Percentiles rank a stretch among this genome's conserved stretches.
phyloP scores from a whole-genome alignment of 2,329 filamentous ascomycete genomes.

The Dactylonectria estremocensis region DNA sequence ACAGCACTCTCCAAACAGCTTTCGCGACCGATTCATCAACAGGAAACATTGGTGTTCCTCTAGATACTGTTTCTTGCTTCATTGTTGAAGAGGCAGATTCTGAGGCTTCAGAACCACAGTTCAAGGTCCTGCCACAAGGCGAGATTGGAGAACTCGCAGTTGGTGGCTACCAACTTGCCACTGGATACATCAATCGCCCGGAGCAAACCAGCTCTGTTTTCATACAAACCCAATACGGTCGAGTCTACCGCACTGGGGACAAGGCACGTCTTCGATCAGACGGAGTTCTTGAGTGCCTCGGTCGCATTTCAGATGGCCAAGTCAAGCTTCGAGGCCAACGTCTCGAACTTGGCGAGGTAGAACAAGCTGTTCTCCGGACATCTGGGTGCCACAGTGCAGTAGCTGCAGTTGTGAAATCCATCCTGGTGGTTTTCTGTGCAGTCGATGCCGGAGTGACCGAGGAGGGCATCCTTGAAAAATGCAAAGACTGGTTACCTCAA shows the following conservation, averaged over 20 bases:
- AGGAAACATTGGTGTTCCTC: conserved; percentile 81
- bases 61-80: conserved; percentile 86
- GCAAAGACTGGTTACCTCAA: conserved; percentile 81
- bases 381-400: conserved; percentile 75
- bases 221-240: conserved; percentile 76
- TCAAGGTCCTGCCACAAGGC: conserved; percentile 74
- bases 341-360: conserved; percentile 84
- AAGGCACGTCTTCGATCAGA: conserved; percentile 78
- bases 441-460: conserved; percentile 57
- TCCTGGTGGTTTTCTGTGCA: conserved; percentile 83
- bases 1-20: conserved; percentile 77
- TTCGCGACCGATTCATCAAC: conserved; percentile 72
- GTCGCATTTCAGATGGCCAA: conserved; percentile 84
- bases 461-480: conserved; percentile 69
- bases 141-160: conserved; percentile 85
- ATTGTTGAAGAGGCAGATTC: conserved; percentile 68
- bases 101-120: conserved; percentile 43
- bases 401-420: conserved; percentile 76
- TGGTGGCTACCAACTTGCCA: conserved; percentile 84
- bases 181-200: conserved; percentile 85
- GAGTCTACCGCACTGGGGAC: conserved; percentile 88
- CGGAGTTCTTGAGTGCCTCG: conserved; percentile 86
- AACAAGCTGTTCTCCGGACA: conserved; percentile 76
- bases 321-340: conserved; percentile 90
- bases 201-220: conserved; percentile 83